Base-by-base conservation (phyloP, 2,329 filamentous ascomycete genomes). In the Colletotrichum sp. region DNA sequence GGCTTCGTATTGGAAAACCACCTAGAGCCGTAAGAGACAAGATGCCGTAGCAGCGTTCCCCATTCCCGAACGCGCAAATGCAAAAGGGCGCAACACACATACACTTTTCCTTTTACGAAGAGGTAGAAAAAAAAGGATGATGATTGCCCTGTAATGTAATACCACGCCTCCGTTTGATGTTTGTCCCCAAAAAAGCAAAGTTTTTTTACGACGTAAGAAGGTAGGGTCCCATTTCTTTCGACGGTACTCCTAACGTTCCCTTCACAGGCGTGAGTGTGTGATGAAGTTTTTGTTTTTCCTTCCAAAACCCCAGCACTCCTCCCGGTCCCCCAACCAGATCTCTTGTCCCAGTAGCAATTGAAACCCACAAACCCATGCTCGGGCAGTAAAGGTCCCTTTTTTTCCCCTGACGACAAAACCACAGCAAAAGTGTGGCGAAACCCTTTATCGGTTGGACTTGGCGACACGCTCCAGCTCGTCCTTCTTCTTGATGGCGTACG, bases 401-500 rank as follows among this genome's bases (percentile, higher is more conserved):
- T 52, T 52, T 13, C 43, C n/a, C 43, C 43, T 52, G 43, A 52
- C 43, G 43, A 52, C 43, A 12, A 52, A 52, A 52, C 43, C 69
- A 74, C 52, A 36, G 71, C 18, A 36, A 34, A 81, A 81, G 80
- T 48, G 38, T 81, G 82, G 81, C 79, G 80, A 84, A 84, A 82
- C 81, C 85, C 82, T 96, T 96, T 98, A 99, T 94, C 97, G 95
- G 94, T 99, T 99, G 93, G 93, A 95, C 95, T 99, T 99, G 90
- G 97, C 97, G 85, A 99, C 97, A 97, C 97, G 97, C 94, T 99
- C 97, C 91, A 99, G 90, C 94, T 99, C 97, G 89, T 99, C 97
- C 96, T 99, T 99, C 96, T 99, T 99, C 96, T 99, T 99, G 94
- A 99, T 99, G 85, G 97, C 97, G 89, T 98, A 99, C 82, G 96